Evolutionary conservation across 495 filamentous ascomycete genomes (phyloP), one percentile per base, ranked within the genome.

Genomic region (Terfezia boudieri): DNA sequence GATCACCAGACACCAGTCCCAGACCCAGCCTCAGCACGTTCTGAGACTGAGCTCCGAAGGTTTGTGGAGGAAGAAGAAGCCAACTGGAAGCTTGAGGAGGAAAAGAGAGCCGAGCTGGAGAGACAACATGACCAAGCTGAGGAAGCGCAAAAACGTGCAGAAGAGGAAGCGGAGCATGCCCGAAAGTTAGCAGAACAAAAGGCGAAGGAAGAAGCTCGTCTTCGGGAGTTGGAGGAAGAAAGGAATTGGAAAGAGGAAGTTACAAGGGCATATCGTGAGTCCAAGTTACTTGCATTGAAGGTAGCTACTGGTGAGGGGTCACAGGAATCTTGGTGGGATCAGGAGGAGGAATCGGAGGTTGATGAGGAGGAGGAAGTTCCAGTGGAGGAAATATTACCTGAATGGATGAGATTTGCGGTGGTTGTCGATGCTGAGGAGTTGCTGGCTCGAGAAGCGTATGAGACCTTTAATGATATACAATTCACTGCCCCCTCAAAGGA

Each of bases 271-370:
- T 61, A 61, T 35, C 50, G 49, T 17, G 59, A 61, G 43, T 57
- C 59, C 22, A 61, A 61, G 38, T 48, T 53, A 38, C 23, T 61
- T 26, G 58, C 59, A 38, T 49, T 57, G 22, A 60, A 56, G 50
- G 53, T 51, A 14, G 58, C 57, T 1, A 54, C 53, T 38, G 58
- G 58, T 36, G 26, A 46, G 17, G 4, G 4, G 17, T 4, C 41
- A 46, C 8, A 4, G 14, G 41, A 46, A 14, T 14, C 41, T 9
- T 46, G 41, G 41, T 4, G 17, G 12, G 8, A 46, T 46, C 26
- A 32, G 26, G 26, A 32, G 26, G 26, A 32, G 26, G 26, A 32
- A 32, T 0, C 4, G 26, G 26, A 32, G 0, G 26, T 7, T 32
- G 26, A 32, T 32, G 26, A 32, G 26, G 7, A 32, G 4, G 26